Evolutionary conservation across 768 basidiomycete species (phyloP).

Genomic region (Rhodotorula diobovata): DNA sequence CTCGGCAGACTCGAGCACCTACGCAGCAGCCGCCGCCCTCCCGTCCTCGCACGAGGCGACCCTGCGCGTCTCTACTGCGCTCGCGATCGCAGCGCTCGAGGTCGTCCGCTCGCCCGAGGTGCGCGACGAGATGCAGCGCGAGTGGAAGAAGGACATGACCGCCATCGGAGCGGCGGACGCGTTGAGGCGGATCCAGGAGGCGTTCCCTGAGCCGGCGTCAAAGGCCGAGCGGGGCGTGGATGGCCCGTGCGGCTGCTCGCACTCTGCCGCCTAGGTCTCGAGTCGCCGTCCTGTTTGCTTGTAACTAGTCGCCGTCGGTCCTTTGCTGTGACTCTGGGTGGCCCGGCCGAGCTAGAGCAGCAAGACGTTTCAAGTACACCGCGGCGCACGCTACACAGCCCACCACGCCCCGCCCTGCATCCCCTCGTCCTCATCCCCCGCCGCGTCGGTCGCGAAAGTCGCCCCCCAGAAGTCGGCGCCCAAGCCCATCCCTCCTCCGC

Average conservation of each 20-base stretch:
- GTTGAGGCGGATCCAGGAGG: background rate
- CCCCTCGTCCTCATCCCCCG: background rate
- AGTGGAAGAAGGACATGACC: constrained; percentile 1
- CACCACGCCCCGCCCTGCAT: background rate
- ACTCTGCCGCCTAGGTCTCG: too few species aligned
- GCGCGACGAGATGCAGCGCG: background rate
- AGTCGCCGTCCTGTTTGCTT: too few species aligned
- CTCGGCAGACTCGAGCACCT: constrained; percentile 1
- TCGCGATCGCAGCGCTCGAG: background rate
- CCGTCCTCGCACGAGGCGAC: background rate
- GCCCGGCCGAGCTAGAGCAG: too few species aligned
- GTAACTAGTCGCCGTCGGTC: too few species aligned
- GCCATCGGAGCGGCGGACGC: background rate
- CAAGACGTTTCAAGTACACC: too few species aligned
- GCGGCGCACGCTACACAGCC: background rate
- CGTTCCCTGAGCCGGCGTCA: background rate
- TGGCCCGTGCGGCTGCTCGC: background rate
- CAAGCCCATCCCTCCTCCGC: background rate
- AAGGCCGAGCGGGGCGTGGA: background rate
- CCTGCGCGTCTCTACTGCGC: background rate
- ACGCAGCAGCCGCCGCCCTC: background rate
- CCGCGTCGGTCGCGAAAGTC: too few species aligned
- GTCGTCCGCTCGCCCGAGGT: background rate
- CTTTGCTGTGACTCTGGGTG: too few species aligned
- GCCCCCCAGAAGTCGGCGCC: background rate